A percentile compares a stretch with the other conserved stretches of the same genome.
Conservation (phyloP, 495 filamentous ascomycete genomes). For the Chlorociboria aeruginascens region DNA sequence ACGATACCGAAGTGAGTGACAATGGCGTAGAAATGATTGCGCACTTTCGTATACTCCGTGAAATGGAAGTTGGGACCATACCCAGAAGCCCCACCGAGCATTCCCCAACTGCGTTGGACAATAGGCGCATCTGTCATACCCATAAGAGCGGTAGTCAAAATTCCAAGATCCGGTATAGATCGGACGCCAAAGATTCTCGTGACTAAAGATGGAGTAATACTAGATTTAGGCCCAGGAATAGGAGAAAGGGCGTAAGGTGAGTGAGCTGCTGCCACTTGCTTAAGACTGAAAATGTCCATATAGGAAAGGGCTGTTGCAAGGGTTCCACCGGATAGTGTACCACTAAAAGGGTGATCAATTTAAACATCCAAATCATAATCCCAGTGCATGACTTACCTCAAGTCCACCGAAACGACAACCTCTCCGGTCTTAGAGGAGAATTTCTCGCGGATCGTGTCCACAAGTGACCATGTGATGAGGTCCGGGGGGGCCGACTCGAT, state of each 20-base stretch:
- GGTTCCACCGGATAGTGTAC: slow-evolving; percentile 64
- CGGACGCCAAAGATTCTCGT: slow-evolving; percentile 49
- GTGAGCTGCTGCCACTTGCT: slow-evolving; percentile 41
- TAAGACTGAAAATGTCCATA: slow-evolving; percentile 47
- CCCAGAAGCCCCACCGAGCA: slow-evolving; percentile 45
- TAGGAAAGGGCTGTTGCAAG: slow-evolving; percentile 50
- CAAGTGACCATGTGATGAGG: slow-evolving; percentile 59
- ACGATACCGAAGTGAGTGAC: slow-evolving; percentile 44
- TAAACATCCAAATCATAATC: neutral
- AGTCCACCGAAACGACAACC: slow-evolving; percentile 45
- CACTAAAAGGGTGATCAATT: slow-evolving; percentile 21
- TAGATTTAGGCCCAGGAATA: slow-evolving; percentile 27
- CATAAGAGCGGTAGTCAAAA: slow-evolving; percentile 48
- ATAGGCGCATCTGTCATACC: slow-evolving; percentile 49
- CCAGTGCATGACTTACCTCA: slow-evolving; percentile 34
- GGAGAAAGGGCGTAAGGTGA: slow-evolving; percentile 59
- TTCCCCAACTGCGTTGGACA: slow-evolving; percentile 66
- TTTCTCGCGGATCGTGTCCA: slow-evolving; percentile 48
- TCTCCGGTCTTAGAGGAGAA: slow-evolving; percentile 41
- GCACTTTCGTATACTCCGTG: slow-evolving; percentile 51
- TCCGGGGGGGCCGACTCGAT: slow-evolving; percentile 82
- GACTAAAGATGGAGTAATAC: slow-evolving; percentile 20
- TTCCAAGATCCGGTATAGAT: slow-evolving; percentile 51
- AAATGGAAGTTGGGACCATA: slow-evolving; percentile 70
- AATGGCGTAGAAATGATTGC: slow-evolving; percentile 45